A percentile compares a stretch with the other conserved stretches of the same genome.
Conservation (phyloP, 2,329 filamentous ascomycete genomes). For the Diplodia sapinea region DNA sequence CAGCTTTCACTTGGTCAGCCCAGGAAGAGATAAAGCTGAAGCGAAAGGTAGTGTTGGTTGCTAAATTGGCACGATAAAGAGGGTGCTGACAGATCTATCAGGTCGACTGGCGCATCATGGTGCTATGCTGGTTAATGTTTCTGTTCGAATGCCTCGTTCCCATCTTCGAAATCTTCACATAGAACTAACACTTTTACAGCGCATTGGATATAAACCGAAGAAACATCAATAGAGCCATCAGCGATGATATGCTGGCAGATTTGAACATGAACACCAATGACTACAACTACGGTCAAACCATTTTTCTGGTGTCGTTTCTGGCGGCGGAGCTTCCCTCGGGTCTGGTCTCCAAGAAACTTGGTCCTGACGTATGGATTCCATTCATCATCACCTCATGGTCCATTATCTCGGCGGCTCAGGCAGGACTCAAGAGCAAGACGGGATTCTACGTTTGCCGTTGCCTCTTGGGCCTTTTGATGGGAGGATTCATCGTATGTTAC, state of each 20-base stretch:
- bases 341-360: constrained; percentile 20
- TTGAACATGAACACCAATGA: constrained; percentile 40
- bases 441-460: constrained; percentile 37
- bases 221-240: constrained; percentile 37
- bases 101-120: constrained; percentile 37
- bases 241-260: constrained; percentile 36
- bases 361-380: constrained; percentile 18
- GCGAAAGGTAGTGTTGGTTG: constrained; percentile 48
- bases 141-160: neutral
- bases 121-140: constrained; percentile 41
- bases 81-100: constrained; percentile 13
- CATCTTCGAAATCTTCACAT: accelerated
- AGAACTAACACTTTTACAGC: neutral
- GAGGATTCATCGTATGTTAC: constrained; percentile 56
- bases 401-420: constrained; percentile 32
- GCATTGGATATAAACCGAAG: constrained; percentile 39
- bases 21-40: constrained; percentile 38
- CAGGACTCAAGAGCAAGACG: constrained; percentile 29
- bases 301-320: constrained; percentile 39
- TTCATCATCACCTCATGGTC: constrained; percentile 32
- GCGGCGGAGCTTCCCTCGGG: constrained; percentile 18
- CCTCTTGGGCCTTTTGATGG: constrained; percentile 59
- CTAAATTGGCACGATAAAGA: constrained; percentile 31
- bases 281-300: constrained; percentile 40
- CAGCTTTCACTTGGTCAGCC: constrained; percentile 50